Evolutionary conservation across 225 moss, liverwort and hornwort genomes (phyloP), one percentile per base, ranked within the genome.

Genomic region (Sphagnum tenellum): DNA sequence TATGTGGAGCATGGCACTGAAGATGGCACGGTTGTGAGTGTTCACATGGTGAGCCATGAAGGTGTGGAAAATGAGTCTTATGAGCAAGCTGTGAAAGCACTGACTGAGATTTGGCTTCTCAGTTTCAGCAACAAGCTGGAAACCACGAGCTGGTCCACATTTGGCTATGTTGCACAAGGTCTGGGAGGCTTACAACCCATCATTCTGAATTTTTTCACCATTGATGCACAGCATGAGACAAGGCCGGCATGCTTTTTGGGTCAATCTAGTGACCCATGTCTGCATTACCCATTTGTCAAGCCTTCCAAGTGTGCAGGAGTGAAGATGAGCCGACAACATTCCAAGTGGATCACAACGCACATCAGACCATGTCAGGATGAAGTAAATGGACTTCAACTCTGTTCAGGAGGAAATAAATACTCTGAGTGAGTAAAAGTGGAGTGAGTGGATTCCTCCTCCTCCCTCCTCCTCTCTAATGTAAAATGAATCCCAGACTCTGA

Each of bases 231-330:
- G 29, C 29, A 29, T 29, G 29, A 29, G 29, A 29, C 29, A 29
- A 29, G 29, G 8, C 63, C 63, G 53, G 59, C 74, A 29, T 94
- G 94, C 64, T 63, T 62, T 12, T 51, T 61, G 11, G 89, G 83
- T 14, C 87, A 88, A 62, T 91, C 94, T 1, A 62, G 75, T 0
- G 94, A 94, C 51, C 94, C 94, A 3, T 94, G 94, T 71, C 74
- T 88, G 62, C 89, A 91, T 64, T 86, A 67, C 62, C 73, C 91
- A 9, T 91, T 84, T 65, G 44, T 14, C 8, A 55, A 3, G 47
- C 59, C 64, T 52, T 48, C 53, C 5, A 12, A 6, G 5, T 72
- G 72, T 60, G 55, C 10, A 6, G 60, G 4, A 47, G 62, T 11
- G 8, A 54, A 49, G 6, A 55, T 62, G 53, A 63, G n/a, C 57